Base-by-base conservation (phyloP, 257 asterid species). In the Rauvolfia tetraphylla region DNA sequence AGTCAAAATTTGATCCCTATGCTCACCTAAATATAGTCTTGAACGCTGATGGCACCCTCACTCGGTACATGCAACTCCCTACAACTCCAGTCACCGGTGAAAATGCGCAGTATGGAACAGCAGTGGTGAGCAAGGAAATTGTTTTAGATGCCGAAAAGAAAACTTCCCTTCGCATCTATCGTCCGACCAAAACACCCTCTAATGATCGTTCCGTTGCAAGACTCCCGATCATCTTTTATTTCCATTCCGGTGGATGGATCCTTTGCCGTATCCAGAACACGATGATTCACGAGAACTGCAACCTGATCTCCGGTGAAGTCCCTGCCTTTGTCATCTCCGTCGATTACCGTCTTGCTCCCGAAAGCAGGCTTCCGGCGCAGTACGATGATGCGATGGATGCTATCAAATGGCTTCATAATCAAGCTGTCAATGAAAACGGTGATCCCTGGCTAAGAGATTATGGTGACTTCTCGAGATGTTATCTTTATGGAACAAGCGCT, bases 341-440 rank as follows among this genome's bases (percentile, higher is more conserved):
- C 29, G 92, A 88, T 39, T 93, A 83, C 83, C 91, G 97, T 48
- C 90, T 87, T 34, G 98, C 99, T 0, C 98, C 97, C 0, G 99
- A 93, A 85, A 75, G 56, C 77, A 89, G 88, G 71, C 94, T 93
- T n/a, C 98, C 99, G 1, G 91, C 96, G 0, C 96, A 87, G 76
- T 95, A 93, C 80, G 95, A 93, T 1, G 98, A 95, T 42, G 94
- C 93, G 1, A 38, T 89, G 39, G 98, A 92, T 44, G 86, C 97
- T 22, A 51, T 91, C 29, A 34, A 63, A 1, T 95, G 99, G 99
- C 85, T 92, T 41, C 76, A 85, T 48, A 73, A 83, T 25, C 99
- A 95, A 76, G 81, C 82, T 0, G 0, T 68, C 7, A 79, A 83
- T 15, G 41, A 2, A 4, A 68, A 76, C 34, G 97, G 97, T 7